Conservation (phyloP, 2,329 filamentous ascomycete species). For the Sporothrix curviconia region DNA sequence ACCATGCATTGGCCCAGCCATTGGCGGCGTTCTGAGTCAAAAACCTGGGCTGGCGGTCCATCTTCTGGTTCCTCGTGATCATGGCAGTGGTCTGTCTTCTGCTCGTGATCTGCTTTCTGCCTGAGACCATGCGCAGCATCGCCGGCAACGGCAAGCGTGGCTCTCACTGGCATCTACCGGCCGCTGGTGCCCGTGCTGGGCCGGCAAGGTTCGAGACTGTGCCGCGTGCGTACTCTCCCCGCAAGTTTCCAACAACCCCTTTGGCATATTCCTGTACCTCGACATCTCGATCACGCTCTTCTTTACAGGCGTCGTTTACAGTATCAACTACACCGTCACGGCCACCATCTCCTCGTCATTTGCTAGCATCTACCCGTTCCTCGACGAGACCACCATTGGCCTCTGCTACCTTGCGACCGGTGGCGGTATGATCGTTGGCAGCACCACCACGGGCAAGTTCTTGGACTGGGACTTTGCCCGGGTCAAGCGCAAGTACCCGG, state of each 20-base stretch:
- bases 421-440: slow-evolving; percentile 26
- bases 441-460: slow-evolving; percentile 25
- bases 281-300: slow-evolving; percentile 27
- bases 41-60: slow-evolving; percentile 16
- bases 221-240: neutral
- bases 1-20: slow-evolving; percentile 20
- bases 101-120: slow-evolving; percentile 32
- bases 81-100: slow-evolving; percentile 13
- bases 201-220: slow-evolving; percentile 1
- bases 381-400: slow-evolving; percentile 28
- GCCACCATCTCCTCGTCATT: slow-evolving; percentile 30
- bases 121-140: slow-evolving; percentile 27
- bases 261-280: slow-evolving; percentile 26
- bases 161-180: slow-evolving; percentile 16
- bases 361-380: slow-evolving; percentile 22
- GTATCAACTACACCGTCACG: slow-evolving; percentile 30
- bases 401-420: slow-evolving; percentile 29
- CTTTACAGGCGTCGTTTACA: slow-evolving; percentile 30
- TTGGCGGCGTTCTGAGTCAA: slow-evolving; percentile 22
- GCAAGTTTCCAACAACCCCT: slow-evolving; percentile 23
- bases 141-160: slow-evolving; percentile 25
- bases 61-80: slow-evolving; percentile 18
- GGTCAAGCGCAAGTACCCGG: slow-evolving; percentile 16
- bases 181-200: slow-evolving; percentile 21
- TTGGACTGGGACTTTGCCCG: slow-evolving; percentile 27